Evolutionary conservation across 1,284 basidiomycete species (phyloP), one percentile per base, ranked within the genome.

Genomic region (Porodaedalea pini): DNA sequence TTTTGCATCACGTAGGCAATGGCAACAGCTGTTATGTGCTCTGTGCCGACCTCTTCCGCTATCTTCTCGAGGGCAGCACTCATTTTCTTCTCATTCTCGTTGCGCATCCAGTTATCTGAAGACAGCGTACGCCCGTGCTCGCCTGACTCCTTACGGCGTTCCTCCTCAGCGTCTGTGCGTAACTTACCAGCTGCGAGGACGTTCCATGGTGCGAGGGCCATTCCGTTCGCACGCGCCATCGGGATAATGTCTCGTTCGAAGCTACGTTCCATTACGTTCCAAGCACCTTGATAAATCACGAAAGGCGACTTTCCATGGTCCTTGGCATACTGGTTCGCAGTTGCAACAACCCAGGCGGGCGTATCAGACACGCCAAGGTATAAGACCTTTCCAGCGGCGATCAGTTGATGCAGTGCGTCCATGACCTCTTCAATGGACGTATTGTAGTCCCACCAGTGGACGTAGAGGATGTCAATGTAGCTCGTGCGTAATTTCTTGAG

Each of bases 201-300:
- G 29, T 65, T 66, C 67, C 67, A 72, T 0, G 70, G 69, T 7
- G 65, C 66, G 6, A 70, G 57, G 8, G 57, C 57, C 23, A 57
- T 47, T 0, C 67, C 57, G 32, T 48, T 39, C 10, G 53, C n/a
- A 29, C 56, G 48, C 7, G 58, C 66, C 69, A 72, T 70, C 11
- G 70, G 71, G 57, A 72, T 70, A 15, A n/a, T n/a, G n/a, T 73
- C 71, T 3, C 69, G 61, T 64, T 73, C 71, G 43, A 72, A 66
- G 49, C 69, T 67, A 36, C 70, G 62, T 31, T 54, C 53, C 51
- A 66, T 62, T 15, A 69, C 66, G 34, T 65, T 68, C 70, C 71
- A 73, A 21, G 59, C 58, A 31, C 71, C 71, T 61, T 73, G 70
- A 29, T 63, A 73, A 32, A 72, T 62, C 31, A 66, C 62, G 56